Percentiles rank a stretch among this genome's conserved stretches.
phyloP scores from a whole-genome alignment of 2,329 filamentous ascomycete species.

The Orbilia javanica region DNA sequence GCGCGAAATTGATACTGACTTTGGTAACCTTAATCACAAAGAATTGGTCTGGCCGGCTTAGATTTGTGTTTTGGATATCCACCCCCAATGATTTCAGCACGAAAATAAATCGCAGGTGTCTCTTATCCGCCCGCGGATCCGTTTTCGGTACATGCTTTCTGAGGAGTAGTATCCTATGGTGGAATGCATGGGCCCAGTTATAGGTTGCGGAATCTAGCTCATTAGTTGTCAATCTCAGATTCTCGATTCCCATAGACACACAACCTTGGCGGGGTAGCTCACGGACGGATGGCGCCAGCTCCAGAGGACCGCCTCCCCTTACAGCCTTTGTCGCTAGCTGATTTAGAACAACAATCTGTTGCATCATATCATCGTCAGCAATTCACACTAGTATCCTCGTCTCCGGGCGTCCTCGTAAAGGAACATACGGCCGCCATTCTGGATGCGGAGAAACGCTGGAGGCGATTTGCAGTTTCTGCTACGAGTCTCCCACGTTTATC shows the following conservation, averaged over 20 bases:
- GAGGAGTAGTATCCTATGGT: conserved; percentile 49
- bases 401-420: not conserved
- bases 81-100: conserved; percentile 49
- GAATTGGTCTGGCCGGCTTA: conserved; percentile 48
- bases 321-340: conserved; percentile 43
- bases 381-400: not conserved
- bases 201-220: conserved; percentile 48
- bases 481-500: conserved; percentile 50
- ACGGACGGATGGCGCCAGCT: conserved; percentile 53
- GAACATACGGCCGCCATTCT: conserved; percentile 47
- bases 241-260: not conserved
- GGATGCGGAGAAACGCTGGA: conserved; percentile 54
- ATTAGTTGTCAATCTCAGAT: not conserved
- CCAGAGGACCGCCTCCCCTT: conserved; percentile 50
- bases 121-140: conserved; percentile 32
- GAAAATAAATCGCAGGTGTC: conserved; percentile 55
- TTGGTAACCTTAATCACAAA: conserved; percentile 52
- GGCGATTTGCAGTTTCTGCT: conserved; percentile 48
- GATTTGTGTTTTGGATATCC: conserved; percentile 50
- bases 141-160: conserved; percentile 55
- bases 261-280: conserved; percentile 4
- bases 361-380: conserved; percentile 6
- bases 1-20: conserved; percentile 25
- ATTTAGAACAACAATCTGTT: conserved; percentile 48
- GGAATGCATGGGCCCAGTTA: conserved; percentile 46